A percentile compares a stretch with the other conserved stretches of the same genome.
phyloP scores from a whole-genome alignment of 331 rosid species.

The Quercus tomentella region DNA sequence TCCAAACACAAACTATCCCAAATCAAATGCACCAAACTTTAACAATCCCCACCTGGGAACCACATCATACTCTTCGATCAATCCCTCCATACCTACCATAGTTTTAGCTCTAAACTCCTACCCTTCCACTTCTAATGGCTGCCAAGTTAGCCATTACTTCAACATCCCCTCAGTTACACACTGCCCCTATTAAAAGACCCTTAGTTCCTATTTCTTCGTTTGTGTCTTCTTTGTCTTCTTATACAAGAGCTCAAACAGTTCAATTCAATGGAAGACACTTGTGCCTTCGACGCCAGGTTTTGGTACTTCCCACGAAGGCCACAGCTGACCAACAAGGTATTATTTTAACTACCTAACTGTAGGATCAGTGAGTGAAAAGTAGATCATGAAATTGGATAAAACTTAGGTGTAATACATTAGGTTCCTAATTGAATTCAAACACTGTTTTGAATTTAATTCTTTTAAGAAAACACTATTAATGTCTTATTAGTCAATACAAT shows the following conservation, averaged over 20 bases:
- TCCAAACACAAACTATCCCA: conserved; percentile 34
- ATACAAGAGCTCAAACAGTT: conserved; percentile 34
- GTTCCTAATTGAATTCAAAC: no score
- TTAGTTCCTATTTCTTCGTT: conserved; percentile 31
- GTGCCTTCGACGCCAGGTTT: conserved; percentile 46
- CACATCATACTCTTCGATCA: background rate
- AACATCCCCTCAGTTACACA: conserved; percentile 37
- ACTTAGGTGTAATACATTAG: no score
- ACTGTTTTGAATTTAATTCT: no score
- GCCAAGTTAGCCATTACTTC: conserved; percentile 51
- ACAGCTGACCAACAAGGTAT: conserved; percentile 77
- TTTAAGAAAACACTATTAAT: no score
- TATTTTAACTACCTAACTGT: background rate
- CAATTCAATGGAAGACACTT: conserved; percentile 40
- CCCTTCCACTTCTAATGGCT: conserved; percentile 45
- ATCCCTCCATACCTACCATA: background rate
- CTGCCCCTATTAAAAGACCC: conserved; percentile 36
- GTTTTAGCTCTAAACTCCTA: background rate
- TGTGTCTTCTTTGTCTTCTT: conserved; percentile 14
- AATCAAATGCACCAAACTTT: background rate
- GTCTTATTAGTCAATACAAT: no score
- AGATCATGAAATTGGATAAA: no score
- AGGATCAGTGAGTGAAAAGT: background rate
- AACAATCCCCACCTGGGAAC: background rate
- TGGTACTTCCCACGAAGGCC: conserved; percentile 53